These are phyloP conservation scores for Luvunga scandens DNA, from an alignment of 345 rosid species.

Conservation along the genomic window DNA sequence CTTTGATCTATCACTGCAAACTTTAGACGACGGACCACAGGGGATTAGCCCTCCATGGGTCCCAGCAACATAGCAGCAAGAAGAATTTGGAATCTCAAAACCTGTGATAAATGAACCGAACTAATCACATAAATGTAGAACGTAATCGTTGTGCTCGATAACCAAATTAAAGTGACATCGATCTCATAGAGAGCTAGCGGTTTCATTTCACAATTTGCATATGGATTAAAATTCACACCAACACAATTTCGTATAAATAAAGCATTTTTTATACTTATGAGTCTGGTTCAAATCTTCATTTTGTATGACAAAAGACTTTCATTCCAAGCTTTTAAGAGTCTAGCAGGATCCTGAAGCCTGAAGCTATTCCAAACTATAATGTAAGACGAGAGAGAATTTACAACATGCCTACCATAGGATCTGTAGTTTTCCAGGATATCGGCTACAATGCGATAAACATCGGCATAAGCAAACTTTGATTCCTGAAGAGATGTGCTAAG, in stretches of 20 bases:
- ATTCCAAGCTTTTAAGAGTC: too few relatives aligned
- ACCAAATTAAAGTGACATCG: too few relatives aligned
- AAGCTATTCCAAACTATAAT: background rate
- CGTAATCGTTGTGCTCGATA: too few relatives aligned
- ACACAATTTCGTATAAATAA: too few relatives aligned
- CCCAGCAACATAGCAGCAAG: conserved; percentile 68
- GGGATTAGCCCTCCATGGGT: conserved; percentile 61
- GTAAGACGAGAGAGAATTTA: background rate
- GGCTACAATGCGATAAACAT: conserved; percentile 49
- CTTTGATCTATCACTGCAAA: conserved; percentile 46
- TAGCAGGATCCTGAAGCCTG: background rate
- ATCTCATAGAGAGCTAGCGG: too few relatives aligned
- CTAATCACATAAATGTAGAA: background rate
- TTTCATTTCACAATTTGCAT: too few relatives aligned
- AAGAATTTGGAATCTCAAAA: conserved; percentile 43
- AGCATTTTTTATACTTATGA: too few relatives aligned
- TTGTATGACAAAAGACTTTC: too few relatives aligned
- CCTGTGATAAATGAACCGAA: conserved; percentile 30
- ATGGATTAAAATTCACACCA: too few relatives aligned
- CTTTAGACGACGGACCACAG: conserved; percentile 42
- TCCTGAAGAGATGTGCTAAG: conserved; percentile 40
- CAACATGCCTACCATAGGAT: conserved; percentile 41
- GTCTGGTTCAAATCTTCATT: background rate
- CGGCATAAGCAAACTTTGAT: conserved; percentile 50
- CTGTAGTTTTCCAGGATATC: conserved; percentile 52